phyloP scores from a whole-genome alignment of 225 moss, liverwort and hornwort species.

The Bryoerythrophyllum caledonicum region DNA sequence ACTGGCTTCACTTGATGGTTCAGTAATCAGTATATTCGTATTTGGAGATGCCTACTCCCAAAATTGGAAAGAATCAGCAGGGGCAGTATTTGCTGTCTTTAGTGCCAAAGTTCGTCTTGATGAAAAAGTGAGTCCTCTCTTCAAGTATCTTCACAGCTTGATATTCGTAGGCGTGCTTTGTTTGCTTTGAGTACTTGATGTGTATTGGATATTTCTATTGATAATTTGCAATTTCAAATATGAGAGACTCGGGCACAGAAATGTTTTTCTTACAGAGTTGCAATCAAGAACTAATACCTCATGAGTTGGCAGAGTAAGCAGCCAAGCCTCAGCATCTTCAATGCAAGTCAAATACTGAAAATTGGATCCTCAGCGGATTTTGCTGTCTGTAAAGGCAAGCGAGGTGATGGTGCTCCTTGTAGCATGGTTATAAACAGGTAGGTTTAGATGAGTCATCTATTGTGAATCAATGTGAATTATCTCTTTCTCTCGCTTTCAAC shows the following conservation, averaged over 20 bases:
- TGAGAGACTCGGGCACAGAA: background rate
- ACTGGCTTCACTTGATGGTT: conserved; percentile 74
- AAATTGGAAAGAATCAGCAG: conserved; percentile 76
- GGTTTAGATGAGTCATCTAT: conserved; percentile 11
- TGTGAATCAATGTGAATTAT: background rate
- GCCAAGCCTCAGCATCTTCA: conserved; percentile 78
- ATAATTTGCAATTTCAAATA: background rate
- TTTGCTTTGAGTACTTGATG: conserved; percentile 6
- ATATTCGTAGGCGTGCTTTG: background rate
- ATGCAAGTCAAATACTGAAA: conserved; percentile 68
- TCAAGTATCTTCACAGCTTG: background rate
- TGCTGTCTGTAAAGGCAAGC: conserved; percentile 72
- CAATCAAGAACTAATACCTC: conserved; percentile 12
- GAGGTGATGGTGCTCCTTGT: conserved; percentile 69
- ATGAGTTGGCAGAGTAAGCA: conserved; percentile 67
- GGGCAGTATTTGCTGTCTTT: conserved; percentile 73
- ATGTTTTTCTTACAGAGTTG: background rate
- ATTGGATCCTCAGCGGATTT: conserved; percentile 78
- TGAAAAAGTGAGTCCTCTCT: conserved; percentile 60
- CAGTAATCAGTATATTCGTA: conserved; percentile 61
- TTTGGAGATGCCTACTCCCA: conserved; percentile 89
- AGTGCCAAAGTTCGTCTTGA: conserved; percentile 81
- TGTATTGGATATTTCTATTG: background rate
- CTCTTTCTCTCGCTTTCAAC: background rate
- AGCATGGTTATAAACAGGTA: conserved; percentile 78